Evolutionary conservation across 2,329 filamentous ascomycete genomes (phyloP).

Genomic region (Trichophaea hybrida): DNA sequence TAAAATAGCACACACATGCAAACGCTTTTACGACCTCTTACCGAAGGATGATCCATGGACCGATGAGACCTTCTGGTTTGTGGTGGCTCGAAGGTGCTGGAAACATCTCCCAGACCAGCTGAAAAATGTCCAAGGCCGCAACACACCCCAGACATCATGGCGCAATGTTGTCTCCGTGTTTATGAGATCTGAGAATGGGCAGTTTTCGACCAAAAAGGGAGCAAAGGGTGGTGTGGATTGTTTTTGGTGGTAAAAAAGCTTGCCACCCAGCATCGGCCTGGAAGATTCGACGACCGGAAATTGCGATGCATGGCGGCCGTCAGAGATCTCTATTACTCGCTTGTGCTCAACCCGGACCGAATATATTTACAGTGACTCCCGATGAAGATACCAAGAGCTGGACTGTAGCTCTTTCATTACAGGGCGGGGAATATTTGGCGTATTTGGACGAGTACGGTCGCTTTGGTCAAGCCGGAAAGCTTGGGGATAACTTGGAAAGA

Average conservation of each 20-base stretch:
- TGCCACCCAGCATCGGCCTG: constrained; percentile 15
- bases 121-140: constrained; percentile 24
- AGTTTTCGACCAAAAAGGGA: constrained; percentile 18
- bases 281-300: constrained; percentile 1
- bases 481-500: constrained; percentile 16
- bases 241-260: constrained; percentile 24
- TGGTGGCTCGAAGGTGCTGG: constrained; percentile 24
- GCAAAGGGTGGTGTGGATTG: constrained; percentile 22
- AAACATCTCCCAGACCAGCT: constrained; percentile 21
- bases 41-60: constrained; percentile 12
- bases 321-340: constrained; percentile 21
- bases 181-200: constrained; percentile 23
- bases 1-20: constrained; percentile 20
- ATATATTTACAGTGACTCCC: constrained; percentile 19
- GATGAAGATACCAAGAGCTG: constrained; percentile 15
- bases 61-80: constrained; percentile 24
- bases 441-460: constrained; percentile 22
- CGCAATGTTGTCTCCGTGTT: constrained; percentile 25
- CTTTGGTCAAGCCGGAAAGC: constrained; percentile 20
- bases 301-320: background rate
- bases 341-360: constrained; percentile 25
- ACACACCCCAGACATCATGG: constrained; percentile 25
- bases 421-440: constrained; percentile 18
- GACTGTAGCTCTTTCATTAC: constrained; percentile 21
- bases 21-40: constrained; percentile 19